Conservation (phyloP, 805 yeast genomes). For the Maudiozyma saulgeensis region DNA sequence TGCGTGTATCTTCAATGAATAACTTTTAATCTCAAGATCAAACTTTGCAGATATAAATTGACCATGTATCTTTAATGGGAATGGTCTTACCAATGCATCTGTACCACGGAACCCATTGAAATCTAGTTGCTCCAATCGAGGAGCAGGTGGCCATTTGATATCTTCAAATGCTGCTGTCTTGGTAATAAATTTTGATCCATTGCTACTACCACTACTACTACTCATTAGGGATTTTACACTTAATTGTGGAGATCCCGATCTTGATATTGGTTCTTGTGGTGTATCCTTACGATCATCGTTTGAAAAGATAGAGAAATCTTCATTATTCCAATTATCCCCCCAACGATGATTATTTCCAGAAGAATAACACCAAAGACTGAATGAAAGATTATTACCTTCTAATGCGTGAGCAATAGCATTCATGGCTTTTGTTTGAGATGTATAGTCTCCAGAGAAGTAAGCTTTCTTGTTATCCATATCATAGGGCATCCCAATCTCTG, state of each 20-base stretch:
- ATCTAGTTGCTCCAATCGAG: conserved; percentile 7
- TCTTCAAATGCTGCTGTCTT: conserved; percentile 2
- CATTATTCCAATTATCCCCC: conserved; percentile 93
- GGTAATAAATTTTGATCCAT: conserved; percentile 4
- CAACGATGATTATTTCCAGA: conserved; percentile 62
- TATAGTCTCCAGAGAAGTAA: conserved; percentile 54
- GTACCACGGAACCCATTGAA: conserved; percentile 59
- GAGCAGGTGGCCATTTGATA: conserved; percentile 7
- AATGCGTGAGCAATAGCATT: conserved; percentile 76
- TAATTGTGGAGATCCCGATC: neutral
- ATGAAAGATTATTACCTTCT: conserved; percentile 63
- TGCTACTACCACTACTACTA: neutral
- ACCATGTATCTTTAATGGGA: conserved; percentile 58
- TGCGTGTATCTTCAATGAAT: conserved; percentile 38
- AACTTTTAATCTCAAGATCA: conserved; percentile 41
- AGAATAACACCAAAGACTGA: conserved; percentile 82
- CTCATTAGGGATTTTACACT: neutral
- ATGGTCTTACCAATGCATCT: conserved; percentile 71
- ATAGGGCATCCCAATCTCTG: conserved; percentile 97
- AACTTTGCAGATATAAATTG: conserved; percentile 45
- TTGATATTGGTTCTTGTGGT: neutral
- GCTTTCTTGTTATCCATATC: conserved; percentile 83
- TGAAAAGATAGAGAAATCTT: conserved; percentile 85
- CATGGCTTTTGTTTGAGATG: conserved; percentile 68
- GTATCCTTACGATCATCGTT: conserved; percentile 37